Conservation (phyloP, 805 yeast genomes). For the Yamadazyma laniorum region DNA sequence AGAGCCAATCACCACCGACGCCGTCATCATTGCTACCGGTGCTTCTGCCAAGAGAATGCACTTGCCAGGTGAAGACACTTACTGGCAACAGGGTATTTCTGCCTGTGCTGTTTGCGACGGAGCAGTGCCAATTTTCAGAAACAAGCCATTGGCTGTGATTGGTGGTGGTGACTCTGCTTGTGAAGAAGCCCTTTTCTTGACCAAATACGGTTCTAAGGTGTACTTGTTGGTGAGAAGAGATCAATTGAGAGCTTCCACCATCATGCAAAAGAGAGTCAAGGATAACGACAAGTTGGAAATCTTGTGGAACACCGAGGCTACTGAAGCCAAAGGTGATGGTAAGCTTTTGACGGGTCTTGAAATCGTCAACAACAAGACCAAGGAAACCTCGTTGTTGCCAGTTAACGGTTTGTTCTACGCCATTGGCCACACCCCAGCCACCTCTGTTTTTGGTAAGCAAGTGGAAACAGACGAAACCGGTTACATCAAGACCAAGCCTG, state of each 20-base stretch:
- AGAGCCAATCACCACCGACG: constrained; percentile 89
- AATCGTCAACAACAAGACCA: constrained; percentile 70
- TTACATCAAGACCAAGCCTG: constrained; percentile 86
- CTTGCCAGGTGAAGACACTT: constrained; percentile 93
- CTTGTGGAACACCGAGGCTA: constrained; percentile 78
- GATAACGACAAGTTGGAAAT: constrained; percentile 87
- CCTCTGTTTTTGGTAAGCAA: constrained; percentile 73
- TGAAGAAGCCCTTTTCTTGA: constrained; percentile 95
- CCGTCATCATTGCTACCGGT: constrained; percentile 93
- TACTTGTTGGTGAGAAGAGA: constrained; percentile 92
- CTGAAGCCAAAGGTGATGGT: constrained; percentile 93
- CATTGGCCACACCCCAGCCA: constrained; percentile 96
- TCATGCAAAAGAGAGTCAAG: constrained; percentile 93
- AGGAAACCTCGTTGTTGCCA: constrained; percentile 63
- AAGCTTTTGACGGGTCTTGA: constrained; percentile 65
- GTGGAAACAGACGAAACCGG: constrained; percentile 84
- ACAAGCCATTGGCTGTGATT: constrained; percentile 94
- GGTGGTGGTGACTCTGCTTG: constrained; percentile 99
- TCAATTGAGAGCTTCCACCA: constrained; percentile 87
- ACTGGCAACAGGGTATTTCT: constrained; percentile 99
- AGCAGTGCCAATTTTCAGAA: constrained; percentile 98
- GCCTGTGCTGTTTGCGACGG: constrained; percentile 99
- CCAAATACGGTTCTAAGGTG: constrained; percentile 97
- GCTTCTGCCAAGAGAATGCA: constrained; percentile 95
- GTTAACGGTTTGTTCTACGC: constrained; percentile 97